Conservation (phyloP, 1,284 basidiomycete species). For the Lentinus polychrous region DNA sequence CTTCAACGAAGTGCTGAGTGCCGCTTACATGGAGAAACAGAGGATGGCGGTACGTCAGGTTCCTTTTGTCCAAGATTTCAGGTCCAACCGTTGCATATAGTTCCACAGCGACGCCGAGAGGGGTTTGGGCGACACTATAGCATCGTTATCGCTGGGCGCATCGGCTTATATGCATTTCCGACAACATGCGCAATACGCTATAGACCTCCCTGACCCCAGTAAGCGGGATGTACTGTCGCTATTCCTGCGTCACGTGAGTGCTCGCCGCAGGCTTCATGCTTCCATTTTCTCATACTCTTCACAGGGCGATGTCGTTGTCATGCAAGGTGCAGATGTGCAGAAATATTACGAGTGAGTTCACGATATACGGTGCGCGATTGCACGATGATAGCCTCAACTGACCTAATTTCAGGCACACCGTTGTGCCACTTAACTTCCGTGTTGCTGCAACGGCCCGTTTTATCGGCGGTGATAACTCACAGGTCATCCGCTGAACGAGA, state of each 20-base stretch:
- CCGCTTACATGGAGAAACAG: conserved; percentile 76
- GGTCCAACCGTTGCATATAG: conserved; percentile 25
- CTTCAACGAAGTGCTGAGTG: conserved; percentile 75
- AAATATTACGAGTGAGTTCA: conserved; percentile 57
- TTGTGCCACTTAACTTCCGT: conserved; percentile 43
- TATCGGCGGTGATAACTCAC: conserved; percentile 24
- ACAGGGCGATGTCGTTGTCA: conserved; percentile 70
- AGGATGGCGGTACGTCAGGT: conserved; percentile 61
- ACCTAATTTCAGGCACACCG: conserved; percentile 34
- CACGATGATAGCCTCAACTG: not conserved
- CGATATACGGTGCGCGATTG: too few relatives aligned
- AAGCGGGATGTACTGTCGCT: conserved; percentile 41
- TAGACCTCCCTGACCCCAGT: conserved; percentile 27
- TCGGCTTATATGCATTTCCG: conserved; percentile 74
- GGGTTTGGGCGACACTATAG: conserved; percentile 64
- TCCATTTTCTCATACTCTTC: not conserved
- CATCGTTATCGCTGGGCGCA: conserved; percentile 66
- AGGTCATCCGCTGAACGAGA: too few relatives aligned
- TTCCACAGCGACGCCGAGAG: conserved; percentile 73
- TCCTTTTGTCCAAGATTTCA: not conserved
- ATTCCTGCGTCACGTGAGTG: conserved; percentile 59
- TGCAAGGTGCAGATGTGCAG: conserved; percentile 65
- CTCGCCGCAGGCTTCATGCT: not conserved
- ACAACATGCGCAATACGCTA: conserved; percentile 27
- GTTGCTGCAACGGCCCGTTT: conserved; percentile 48